Conservation (phyloP, 2,329 filamentous ascomycete genomes). For the Basipetospora chlamydospora region DNA sequence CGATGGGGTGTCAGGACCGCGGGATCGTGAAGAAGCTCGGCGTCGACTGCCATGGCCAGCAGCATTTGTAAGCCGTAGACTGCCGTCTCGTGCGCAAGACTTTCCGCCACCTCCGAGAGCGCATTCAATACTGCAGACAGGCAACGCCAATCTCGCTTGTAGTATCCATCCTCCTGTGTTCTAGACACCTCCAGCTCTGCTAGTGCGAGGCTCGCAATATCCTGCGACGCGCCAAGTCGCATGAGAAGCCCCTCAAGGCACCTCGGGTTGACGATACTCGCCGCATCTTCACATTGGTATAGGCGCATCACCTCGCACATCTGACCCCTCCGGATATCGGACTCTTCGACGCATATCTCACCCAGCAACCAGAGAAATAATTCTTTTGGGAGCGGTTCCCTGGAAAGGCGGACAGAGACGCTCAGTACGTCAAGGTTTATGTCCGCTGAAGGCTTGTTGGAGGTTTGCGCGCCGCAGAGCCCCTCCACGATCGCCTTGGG, state of each 20-base stretch:
- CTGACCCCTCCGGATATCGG: not conserved
- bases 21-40: constrained; percentile 4
- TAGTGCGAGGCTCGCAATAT: no score
- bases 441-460: not conserved
- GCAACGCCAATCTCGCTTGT: constrained; percentile 29
- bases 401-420: constrained; percentile 1
- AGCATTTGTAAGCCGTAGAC: constrained; percentile 30
- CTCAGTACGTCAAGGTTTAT: not conserved
- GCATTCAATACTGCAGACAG: constrained; percentile 29
- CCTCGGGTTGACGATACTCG: constrained; percentile 28
- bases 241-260: constrained; percentile 39
- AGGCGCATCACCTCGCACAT: constrained; percentile 37
- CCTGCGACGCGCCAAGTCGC: constrained; percentile 39
- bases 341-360: constrained; percentile 37
- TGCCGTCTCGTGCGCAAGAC: constrained; percentile 19
- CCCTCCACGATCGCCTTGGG: not conserved
- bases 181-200: no score
- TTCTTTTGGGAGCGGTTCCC: constrained; percentile 38
- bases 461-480: not conserved
- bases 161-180: constrained; percentile 17
- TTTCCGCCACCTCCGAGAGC: constrained; percentile 21
- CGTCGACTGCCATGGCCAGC: constrained; percentile 39
- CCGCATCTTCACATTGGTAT: constrained; percentile 43
- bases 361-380: constrained; percentile 52
- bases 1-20: constrained; percentile 19